Evolutionary conservation across 2,329 filamentous ascomycete species (phyloP).

Genomic region (Monilinia laxa): DNA sequence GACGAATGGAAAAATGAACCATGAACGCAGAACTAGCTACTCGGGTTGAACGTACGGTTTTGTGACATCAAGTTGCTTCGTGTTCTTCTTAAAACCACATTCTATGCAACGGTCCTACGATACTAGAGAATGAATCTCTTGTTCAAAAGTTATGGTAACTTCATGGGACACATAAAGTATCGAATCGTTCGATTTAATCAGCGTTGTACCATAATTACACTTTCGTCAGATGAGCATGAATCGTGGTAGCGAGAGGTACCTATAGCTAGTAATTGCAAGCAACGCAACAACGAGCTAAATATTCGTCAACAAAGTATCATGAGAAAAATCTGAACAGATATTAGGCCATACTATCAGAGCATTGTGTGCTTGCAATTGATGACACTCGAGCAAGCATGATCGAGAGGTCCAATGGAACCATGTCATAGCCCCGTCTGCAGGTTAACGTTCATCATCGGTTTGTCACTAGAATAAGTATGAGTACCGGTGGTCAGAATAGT

Average conservation of each 20-base stretch:
- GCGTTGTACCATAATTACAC: neutral
- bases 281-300: neutral
- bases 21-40: neutral
- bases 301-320: neutral
- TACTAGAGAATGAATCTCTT: neutral
- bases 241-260: neutral
- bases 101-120: neutral
- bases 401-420: neutral
- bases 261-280: neutral
- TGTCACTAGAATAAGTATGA: neutral
- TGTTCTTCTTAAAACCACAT: neutral
- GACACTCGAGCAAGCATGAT: neutral
- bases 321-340: neutral
- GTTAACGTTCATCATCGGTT: no score
- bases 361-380: neutral
- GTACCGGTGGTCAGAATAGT: neutral
- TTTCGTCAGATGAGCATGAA: neutral
- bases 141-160: no score
- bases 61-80: neutral
- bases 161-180: neutral
- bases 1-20: neutral
- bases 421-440: neutral
- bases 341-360: neutral
- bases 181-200: neutral
- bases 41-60: neutral